A percentile compares a stretch with the other conserved stretches of the same genome.
Evolutionary conservation across 2,329 filamentous ascomycete genomes (phyloP).

Genomic region (Didymella arachidicola): DNA sequence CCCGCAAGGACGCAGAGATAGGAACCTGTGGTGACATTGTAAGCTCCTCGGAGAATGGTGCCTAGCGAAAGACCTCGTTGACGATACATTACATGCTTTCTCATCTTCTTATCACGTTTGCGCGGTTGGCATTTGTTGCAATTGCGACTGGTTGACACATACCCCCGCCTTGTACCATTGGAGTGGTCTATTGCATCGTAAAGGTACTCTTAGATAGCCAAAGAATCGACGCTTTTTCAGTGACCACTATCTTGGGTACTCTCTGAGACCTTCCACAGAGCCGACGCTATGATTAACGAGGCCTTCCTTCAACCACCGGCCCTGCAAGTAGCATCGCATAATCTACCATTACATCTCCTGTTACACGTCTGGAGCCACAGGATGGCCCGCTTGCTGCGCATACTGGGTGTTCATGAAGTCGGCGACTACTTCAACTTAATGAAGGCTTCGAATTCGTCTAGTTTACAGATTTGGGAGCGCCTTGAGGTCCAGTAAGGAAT

Average conservation of each 20-base stretch:
- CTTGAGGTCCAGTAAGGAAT: neutral
- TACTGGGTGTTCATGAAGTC: neutral
- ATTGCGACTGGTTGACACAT: slow-evolving; percentile 22
- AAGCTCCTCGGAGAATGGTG: neutral
- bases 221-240: neutral
- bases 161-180: slow-evolving; percentile 16
- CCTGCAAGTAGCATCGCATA: neutral
- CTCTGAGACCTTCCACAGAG: no score
- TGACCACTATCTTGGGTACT: neutral
- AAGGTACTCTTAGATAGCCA: slow-evolving; percentile 3
- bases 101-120: slow-evolving; percentile 5
- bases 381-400: slow-evolving; percentile 4
- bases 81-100: slow-evolving; percentile 10
- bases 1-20: neutral
- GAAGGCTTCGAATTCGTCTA: no score
- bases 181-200: slow-evolving; percentile 3
- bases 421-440: neutral
- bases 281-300: neutral
- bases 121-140: slow-evolving; percentile 15
- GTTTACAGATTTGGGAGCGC: neutral
- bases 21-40: neutral
- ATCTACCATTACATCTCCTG: neutral
- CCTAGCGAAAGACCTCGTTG: neutral
- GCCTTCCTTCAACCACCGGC: neutral
- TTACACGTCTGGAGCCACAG: neutral